Conservation (phyloP, 805 yeast genomes). For the Sporopachydermia quercuum region DNA sequence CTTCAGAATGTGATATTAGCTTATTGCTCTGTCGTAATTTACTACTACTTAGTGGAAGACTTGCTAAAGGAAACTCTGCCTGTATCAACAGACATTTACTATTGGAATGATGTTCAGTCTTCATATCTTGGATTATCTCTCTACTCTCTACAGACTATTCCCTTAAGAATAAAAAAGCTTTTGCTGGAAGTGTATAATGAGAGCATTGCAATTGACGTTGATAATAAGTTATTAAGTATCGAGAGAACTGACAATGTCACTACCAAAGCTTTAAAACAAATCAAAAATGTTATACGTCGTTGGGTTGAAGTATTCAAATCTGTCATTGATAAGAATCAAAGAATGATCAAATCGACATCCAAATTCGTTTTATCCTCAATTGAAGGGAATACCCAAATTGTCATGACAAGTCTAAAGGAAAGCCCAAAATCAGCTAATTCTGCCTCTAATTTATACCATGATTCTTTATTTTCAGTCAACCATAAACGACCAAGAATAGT, state of each 20-base stretch:
- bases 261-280: not conserved
- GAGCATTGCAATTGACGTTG: not conserved
- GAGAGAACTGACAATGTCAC: not conserved
- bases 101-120: slow-evolving; percentile 27
- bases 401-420: not conserved
- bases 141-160: slow-evolving; percentile 27
- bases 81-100: slow-evolving; percentile 27
- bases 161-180: slow-evolving; percentile 12
- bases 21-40: slow-evolving; percentile 20
- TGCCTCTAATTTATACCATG: not conserved
- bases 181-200: slow-evolving; percentile 15
- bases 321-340: not conserved
- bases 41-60: slow-evolving; percentile 20
- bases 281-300: not conserved
- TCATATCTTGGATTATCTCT: slow-evolving; percentile 19
- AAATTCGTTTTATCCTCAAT: not conserved
- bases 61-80: slow-evolving; percentile 28
- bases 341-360: not conserved
- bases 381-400: not conserved
- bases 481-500: not conserved
- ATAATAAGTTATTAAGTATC: not conserved
- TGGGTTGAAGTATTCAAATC: not conserved
- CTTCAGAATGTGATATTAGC: slow-evolving; percentile 17
- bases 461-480: not conserved
- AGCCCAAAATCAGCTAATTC: not conserved